Conservation (phyloP, 805 yeast species). For the Debaryomyces hansenii region DNA sequence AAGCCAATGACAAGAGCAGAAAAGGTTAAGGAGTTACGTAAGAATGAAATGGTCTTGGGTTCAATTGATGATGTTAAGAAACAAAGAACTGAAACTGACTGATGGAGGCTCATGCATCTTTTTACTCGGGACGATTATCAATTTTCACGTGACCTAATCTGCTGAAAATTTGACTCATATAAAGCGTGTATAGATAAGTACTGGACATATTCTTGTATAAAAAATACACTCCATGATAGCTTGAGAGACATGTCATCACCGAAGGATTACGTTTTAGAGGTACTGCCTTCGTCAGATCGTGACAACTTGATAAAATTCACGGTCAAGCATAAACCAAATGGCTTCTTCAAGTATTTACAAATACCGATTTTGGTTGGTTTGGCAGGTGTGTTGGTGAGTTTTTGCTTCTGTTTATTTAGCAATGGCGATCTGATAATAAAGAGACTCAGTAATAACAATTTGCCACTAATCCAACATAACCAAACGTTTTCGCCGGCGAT, state of each 20-base stretch:
- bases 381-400: slow-evolving; percentile 1
- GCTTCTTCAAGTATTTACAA: slow-evolving; percentile 4
- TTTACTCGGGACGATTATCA: neutral
- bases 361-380: slow-evolving; percentile 4
- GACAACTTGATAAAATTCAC: slow-evolving; percentile 19
- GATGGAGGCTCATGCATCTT: slow-evolving; percentile 1
- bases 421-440: neutral
- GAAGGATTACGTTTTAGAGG: slow-evolving; percentile 29
- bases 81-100: slow-evolving; percentile 10
- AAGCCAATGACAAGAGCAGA: slow-evolving; percentile 48
- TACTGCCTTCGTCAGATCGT: slow-evolving; percentile 19
- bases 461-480: neutral
- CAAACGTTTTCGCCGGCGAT: neutral
- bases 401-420: neutral
- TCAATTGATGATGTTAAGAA: slow-evolving; percentile 22
- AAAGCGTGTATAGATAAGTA: too few species aligned
- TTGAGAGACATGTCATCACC: slow-evolving; percentile 24
- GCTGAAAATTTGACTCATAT: slow-evolving; percentile 1
- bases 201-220: too few species aligned
- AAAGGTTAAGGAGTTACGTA: slow-evolving; percentile 55
- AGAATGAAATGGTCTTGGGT: slow-evolving; percentile 73
- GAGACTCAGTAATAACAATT: neutral
- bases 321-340: slow-evolving; percentile 9
- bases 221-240: neutral
- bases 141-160: slow-evolving; percentile 2